Evolutionary conservation across 257 asterid species (phyloP), one percentile per base, ranked within the genome.

Genomic region (Apocynum venetum): DNA sequence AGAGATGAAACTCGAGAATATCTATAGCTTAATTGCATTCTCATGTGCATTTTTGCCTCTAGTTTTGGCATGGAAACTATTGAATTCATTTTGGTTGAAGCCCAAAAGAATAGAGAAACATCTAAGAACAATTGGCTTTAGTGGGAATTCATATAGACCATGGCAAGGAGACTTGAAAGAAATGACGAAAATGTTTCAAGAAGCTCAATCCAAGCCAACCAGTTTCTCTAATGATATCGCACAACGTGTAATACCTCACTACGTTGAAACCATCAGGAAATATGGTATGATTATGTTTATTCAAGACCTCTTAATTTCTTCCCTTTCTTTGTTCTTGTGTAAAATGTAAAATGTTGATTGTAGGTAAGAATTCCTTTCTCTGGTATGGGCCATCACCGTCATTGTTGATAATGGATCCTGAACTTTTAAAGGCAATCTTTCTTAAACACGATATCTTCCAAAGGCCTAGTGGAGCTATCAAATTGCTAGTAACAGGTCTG

Each of bases 361-460:
- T 74, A 82, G 82, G 85, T 40, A 67, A 20, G 20, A 74, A 38
- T 56, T 46, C 38, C 31, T 82, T 82, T 41, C 14, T 57, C 9
- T 82, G 85, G 82, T 14, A 52, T 38, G 85, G 85, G 3, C 82
- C 85, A 66, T 20, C 25, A 15, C 82, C 77, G 20, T 51, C 56
- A 15, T 61, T 82, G 52, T 14, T 66, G 51, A 68, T 82, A 38
- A 47, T 59, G 61, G 82, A 82, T 1, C 69, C 85, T 56, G 79
- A 73, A 78, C 31, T 67, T 3, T 15, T 74, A 6, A 82, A 56
- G 79, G 85, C 77, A 46, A 70, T 82, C 46, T 43, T 77, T 20
- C 11, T 19, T 17, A 77, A 73, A 14, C 9, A 73, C 43, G 6
- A 38, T 35, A 19, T 43, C 19, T 78, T 43, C 51, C 73, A 15